Evolutionary conservation across 495 filamentous ascomycete species (phyloP), one percentile per base, ranked within the genome.

Genomic region (Talaromyces thailandensis): DNA sequence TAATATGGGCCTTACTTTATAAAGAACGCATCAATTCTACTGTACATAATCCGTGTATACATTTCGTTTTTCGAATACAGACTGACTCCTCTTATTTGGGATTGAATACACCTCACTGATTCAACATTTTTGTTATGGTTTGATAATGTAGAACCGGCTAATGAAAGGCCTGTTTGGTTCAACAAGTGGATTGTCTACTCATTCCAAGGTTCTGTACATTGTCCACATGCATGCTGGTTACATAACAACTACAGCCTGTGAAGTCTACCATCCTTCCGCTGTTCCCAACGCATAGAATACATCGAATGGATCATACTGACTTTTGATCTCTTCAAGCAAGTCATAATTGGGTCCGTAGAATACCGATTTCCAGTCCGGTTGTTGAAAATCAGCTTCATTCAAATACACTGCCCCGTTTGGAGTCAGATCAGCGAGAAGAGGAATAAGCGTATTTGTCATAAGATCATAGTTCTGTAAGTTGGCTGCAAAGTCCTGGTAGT

Each of bases 1-100:
- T 23, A 37, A 37, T 18, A 58, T 58, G 56, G 56, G 56, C 6
- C 14, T 58, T 58, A 53, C 50, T 53, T 9, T 53, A 24, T 53
- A 53, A n/a, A 25, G 50, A 26, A 53, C 4, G 4, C 12, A 24
- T 28, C 5, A 28, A 24, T 53, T 53, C 50, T 53, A 51, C 23
- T 28, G 11, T 4, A 28, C 81, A 67, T 86, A 84, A 18, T 48
- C n/a, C 21, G 8, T 48, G 35, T 48, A 21, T 21, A 48, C 21
- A 48, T 4, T 21, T 4, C 40, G 0, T 21, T 45, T 37, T 12
- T n/a, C 9, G 16, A 7, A 6, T 18, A 45, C 0, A 45, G n/a
- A 18, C 16, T 9, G 2, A 43, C 6, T 48, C 43, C 4, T 40
- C 5, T 40, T 16, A 16, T 16, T n/a, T 40, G 11, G 32, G 1